Evolutionary conservation across 139 green algal genomes (phyloP).

Genomic region (Astrephomene gubernaculifera): DNA sequence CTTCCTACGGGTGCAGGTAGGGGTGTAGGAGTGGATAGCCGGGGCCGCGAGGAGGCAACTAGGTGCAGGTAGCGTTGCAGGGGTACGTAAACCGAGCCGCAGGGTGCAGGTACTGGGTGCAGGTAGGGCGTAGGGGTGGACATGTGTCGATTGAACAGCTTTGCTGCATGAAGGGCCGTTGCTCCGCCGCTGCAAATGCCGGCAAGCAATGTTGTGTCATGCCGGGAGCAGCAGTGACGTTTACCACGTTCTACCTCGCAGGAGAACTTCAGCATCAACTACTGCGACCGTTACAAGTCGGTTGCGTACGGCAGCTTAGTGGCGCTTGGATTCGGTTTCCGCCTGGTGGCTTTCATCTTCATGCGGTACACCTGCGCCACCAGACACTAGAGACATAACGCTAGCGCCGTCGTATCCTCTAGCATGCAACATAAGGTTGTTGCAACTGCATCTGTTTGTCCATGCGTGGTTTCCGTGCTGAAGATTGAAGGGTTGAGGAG

Average conservation of each 20-base stretch:
- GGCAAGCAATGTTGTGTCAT: not conserved
- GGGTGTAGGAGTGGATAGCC: not conserved
- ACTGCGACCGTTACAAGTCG: constrained; percentile 29
- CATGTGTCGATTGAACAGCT: no score
- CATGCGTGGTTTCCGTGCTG: no score
- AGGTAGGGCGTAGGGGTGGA: not conserved
- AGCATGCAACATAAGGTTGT: no score
- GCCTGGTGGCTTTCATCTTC: constrained; percentile 37
- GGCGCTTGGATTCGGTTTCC: constrained; percentile 36
- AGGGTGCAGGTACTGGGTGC: not conserved
- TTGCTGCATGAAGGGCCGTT: not conserved
- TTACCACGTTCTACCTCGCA: not conserved
- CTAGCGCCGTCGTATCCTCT: no score
- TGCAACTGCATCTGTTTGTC: no score
- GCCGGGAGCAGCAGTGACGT: not conserved
- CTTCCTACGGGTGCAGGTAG: constrained; percentile 53
- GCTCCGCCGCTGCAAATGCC: not conserved
- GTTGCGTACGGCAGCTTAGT: constrained; percentile 25
- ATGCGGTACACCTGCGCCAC: constrained; percentile 8
- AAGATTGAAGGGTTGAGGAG: no score
- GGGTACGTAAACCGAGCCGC: not conserved
- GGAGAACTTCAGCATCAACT: constrained; percentile 40
- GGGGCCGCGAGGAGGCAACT: not conserved
- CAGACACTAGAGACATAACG: no score
- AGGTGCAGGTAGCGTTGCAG: not conserved